phyloP scores from a whole-genome alignment of 176 grass and related monocot species.

The Raddia distichophylla region DNA sequence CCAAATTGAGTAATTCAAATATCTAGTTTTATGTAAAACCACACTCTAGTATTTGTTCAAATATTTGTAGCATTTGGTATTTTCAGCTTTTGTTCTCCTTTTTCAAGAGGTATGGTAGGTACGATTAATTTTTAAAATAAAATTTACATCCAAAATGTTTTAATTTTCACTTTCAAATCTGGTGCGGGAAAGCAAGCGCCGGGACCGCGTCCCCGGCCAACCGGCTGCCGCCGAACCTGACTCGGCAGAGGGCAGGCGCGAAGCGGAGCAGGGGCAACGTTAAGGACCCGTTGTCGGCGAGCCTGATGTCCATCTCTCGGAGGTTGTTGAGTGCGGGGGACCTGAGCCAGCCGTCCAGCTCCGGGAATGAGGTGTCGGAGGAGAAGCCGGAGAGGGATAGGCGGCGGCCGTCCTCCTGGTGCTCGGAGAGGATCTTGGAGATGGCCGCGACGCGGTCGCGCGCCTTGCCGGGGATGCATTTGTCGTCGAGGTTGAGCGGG shows the following conservation, averaged over 20 bases:
- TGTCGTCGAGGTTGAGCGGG: slow-evolving; percentile 20
- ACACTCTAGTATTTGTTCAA: too few relatives aligned
- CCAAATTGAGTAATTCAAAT: too few relatives aligned
- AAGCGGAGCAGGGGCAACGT: background rate
- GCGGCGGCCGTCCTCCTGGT: background rate
- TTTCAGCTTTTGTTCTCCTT: too few relatives aligned
- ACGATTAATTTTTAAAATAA: too few relatives aligned
- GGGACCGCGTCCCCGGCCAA: background rate
- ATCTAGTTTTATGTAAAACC: too few relatives aligned
- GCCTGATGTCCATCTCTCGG: background rate
- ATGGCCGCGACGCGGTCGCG: background rate
- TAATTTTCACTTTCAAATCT: too few relatives aligned
- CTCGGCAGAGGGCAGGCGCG: background rate
- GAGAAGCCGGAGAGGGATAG: background rate
- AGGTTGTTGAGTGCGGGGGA: slow-evolving; percentile 15
- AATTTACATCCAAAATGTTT: too few relatives aligned
- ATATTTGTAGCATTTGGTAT: too few relatives aligned
- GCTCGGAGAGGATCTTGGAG: slow-evolving; percentile 19
- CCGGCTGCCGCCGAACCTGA: background rate
- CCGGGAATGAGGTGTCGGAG: accelerated
- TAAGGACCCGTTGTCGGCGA: accelerated
- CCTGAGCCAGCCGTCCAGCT: background rate
- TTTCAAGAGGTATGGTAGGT: too few relatives aligned
- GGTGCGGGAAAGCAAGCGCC: background rate
- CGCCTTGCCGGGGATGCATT: background rate